Conservation (phyloP, 257 asterid species). For the Jasminum sambac region DNA sequence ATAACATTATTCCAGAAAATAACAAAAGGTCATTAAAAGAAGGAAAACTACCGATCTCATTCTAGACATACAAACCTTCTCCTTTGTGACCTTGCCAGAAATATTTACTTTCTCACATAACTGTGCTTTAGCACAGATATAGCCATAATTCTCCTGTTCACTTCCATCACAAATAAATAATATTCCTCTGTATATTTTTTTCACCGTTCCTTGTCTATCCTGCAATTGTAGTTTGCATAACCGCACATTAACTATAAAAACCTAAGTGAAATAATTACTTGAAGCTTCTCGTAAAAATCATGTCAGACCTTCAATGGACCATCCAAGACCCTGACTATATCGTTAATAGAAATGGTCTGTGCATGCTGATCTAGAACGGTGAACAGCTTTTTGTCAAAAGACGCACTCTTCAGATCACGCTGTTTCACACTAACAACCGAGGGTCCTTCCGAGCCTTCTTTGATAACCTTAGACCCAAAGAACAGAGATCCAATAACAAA, state of each 20-base stretch:
- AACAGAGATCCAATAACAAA: background rate
- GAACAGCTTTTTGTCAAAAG: constrained; percentile 84
- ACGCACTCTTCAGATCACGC: constrained; percentile 69
- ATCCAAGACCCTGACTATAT: constrained; percentile 63
- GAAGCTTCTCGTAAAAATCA: constrained; percentile 22
- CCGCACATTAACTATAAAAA: constrained; percentile 22
- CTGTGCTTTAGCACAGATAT: constrained; percentile 61
- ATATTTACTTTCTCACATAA: constrained; percentile 70
- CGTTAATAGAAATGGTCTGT: constrained; percentile 67
- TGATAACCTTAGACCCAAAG: constrained; percentile 55
- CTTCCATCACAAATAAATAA: constrained; percentile 68
- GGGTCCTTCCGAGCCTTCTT: constrained; percentile 76
- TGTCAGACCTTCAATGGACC: constrained; percentile 77
- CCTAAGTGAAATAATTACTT: constrained; percentile 8
- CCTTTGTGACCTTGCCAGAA: constrained; percentile 44
- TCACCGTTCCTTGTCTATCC: constrained; percentile 81
- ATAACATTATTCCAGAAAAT: background rate
- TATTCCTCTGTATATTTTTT: constrained; percentile 75
- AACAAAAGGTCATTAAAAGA: constrained; percentile 8
- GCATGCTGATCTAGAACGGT: constrained; percentile 66
- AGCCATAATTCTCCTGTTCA: constrained; percentile 68
- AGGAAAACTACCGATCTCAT: constrained; percentile 2
- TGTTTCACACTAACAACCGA: constrained; percentile 50
- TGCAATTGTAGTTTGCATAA: constrained; percentile 35
- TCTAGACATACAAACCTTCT: constrained; percentile 51